These are phyloP conservation scores for Russula olivacea DNA, from an alignment of 768 basidiomycete species.

Conservation along the genomic window DNA sequence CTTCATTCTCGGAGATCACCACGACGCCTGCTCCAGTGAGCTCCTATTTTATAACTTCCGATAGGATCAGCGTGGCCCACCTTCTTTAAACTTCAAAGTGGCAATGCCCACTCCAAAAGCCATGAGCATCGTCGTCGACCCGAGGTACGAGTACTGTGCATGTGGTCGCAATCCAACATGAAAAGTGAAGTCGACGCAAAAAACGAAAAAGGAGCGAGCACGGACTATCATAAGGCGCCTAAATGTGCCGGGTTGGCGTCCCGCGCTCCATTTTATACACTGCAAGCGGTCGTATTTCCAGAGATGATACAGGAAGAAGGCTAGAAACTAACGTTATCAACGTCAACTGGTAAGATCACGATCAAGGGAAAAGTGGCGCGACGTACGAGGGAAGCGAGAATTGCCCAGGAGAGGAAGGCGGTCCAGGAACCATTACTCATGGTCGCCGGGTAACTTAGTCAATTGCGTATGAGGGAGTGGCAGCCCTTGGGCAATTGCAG, in stretches of 20 bases:
- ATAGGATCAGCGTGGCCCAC: conserved; percentile 32
- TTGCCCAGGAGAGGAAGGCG: conserved; percentile 71
- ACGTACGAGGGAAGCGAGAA: conserved; percentile 36
- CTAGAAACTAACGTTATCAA: conserved; percentile 46
- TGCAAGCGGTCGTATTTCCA: conserved; percentile 75
- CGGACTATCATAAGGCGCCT: conserved; percentile 85
- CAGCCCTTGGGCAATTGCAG: not conserved
- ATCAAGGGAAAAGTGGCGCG: not conserved
- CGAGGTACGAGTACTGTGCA: conserved; percentile 83
- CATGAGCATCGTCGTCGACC: conserved; percentile 58
- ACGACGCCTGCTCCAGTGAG: conserved; percentile 25
- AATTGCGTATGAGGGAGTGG: not conserved
- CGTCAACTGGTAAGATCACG: not conserved
- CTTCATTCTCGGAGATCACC: conserved; percentile 31
- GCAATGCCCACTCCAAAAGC: conserved; percentile 59
- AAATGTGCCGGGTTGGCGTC: conserved; percentile 77
- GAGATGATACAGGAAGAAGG: conserved; percentile 66
- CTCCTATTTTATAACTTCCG: not conserved
- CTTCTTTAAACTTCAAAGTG: conserved; percentile 66
- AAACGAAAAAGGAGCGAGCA: conserved; percentile 15
- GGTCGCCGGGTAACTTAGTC: conserved; percentile 18
- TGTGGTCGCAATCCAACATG: not conserved
- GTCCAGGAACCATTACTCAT: conserved; percentile 74
- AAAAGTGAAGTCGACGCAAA: not conserved
- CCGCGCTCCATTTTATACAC: conserved; percentile 68